These are phyloP conservation scores for Acorus calamus DNA, from an alignment of 106 monocot species.

Conservation along the genomic window DNA sequence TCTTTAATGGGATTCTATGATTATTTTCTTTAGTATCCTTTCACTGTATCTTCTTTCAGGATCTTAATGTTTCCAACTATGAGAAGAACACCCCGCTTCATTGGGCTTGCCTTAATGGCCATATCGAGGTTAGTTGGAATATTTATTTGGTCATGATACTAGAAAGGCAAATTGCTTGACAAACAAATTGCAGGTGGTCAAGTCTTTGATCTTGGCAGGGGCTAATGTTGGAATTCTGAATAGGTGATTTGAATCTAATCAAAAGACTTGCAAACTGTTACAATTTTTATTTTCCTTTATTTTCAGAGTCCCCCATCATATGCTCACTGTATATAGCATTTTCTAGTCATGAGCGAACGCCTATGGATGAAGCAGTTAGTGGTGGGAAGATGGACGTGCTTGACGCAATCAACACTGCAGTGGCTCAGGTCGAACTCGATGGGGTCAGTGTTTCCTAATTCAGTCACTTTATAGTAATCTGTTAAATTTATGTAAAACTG, in stretches of 20 bases:
- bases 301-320: neutral
- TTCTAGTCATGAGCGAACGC: slow-evolving; percentile 66
- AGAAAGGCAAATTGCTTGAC: too few species aligned
- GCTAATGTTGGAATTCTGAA: slow-evolving; percentile 62
- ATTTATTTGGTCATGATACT: too few species aligned
- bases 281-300: neutral
- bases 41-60: slow-evolving; percentile 21
- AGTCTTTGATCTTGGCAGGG: slow-evolving; percentile 50
- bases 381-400: slow-evolving; percentile 69
- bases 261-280: neutral
- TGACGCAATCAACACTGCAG: slow-evolving; percentile 57
- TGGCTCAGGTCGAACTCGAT: slow-evolving; percentile 59
- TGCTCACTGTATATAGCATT: neutral
- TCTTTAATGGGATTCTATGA: too few species aligned
- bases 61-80: slow-evolving; percentile 61
- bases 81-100: slow-evolving; percentile 91
- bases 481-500: too few species aligned
- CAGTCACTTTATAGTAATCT: too few species aligned
- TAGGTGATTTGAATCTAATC: slow-evolving; percentile 22
- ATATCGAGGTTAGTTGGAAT: slow-evolving; percentile 48
- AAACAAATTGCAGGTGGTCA: slow-evolving; percentile 43
- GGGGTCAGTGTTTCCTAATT: slow-evolving; percentile 38
- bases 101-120: slow-evolving; percentile 97
- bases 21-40: too few species aligned
- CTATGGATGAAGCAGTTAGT: slow-evolving; percentile 77